A percentile compares a stretch with the other conserved stretches of the same genome.
Evolutionary conservation across 345 rosid species (phyloP).

Genomic region (Euphorbia peplus): DNA sequence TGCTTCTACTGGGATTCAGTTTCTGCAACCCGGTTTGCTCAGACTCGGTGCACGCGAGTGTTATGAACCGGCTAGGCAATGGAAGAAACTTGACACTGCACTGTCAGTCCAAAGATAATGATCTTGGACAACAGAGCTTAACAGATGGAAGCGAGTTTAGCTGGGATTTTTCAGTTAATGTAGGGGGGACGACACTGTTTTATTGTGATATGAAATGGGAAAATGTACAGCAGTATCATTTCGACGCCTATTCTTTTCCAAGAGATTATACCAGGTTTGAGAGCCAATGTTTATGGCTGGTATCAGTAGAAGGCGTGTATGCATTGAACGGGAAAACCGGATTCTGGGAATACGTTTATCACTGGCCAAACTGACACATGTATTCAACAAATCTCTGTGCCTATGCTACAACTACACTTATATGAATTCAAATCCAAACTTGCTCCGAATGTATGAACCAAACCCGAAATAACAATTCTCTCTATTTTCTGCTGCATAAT

Average conservation of each 20-base stretch:
- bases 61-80: conserved; percentile 42
- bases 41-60: conserved; percentile 28
- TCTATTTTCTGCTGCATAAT: no score
- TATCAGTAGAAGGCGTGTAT: conserved; percentile 45
- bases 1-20: conserved; percentile 24
- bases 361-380: conserved; percentile 34
- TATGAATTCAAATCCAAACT: neutral
- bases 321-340: conserved; percentile 38
- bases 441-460: neutral
- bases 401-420: neutral
- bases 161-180: conserved; percentile 46
- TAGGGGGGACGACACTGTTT: conserved; percentile 39
- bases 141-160: conserved; percentile 40
- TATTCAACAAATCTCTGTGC: neutral
- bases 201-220: conserved; percentile 49
- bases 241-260: conserved; percentile 33
- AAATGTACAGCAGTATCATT: conserved; percentile 28
- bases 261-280: conserved; percentile 40
- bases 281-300: conserved; percentile 39
- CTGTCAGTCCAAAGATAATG: conserved; percentile 54
- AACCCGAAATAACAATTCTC: neutral
- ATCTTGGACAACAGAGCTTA: conserved; percentile 46
- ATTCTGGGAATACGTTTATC: conserved; percentile 49
- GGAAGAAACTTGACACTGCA: conserved; percentile 46
- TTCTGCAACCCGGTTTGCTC: conserved; percentile 20